Conservation (phyloP, 371 early-diverging fungal genomes). For the Vairimorpha apis region DNA sequence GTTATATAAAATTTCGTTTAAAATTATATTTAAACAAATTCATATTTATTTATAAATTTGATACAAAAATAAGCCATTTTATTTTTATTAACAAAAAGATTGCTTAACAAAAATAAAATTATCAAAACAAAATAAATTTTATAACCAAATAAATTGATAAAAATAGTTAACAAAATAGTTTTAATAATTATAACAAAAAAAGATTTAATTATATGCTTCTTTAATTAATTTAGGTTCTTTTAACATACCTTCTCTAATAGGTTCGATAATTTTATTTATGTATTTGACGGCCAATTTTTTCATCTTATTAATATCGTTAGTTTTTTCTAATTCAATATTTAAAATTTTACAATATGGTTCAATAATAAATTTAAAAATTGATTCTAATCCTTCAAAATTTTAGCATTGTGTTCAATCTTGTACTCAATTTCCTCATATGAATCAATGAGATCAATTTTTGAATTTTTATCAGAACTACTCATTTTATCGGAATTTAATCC, state of each 20-base stretch:
- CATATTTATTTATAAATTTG: too few relatives aligned
- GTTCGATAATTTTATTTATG: conserved; percentile 77
- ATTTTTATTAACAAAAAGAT: too few relatives aligned
- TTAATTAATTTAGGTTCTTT: not conserved
- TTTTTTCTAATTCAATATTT: conserved; percentile 64
- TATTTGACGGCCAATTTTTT: conserved; percentile 77
- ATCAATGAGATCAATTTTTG: conserved; percentile 94
- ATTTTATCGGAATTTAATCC: conserved; percentile 92
- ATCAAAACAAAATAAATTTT: too few relatives aligned
- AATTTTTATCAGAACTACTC: conserved; percentile 88
- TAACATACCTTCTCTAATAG: conserved; percentile 73
- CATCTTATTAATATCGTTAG: conserved; percentile 89
- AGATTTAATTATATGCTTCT: not conserved
- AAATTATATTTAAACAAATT: too few relatives aligned
- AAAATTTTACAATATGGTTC: conserved; percentile 68
- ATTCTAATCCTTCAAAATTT: conserved; percentile 86
- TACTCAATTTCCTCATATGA: conserved; percentile 72
- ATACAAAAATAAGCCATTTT: too few relatives aligned
- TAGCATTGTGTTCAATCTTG: conserved; percentile 91
- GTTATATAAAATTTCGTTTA: too few relatives aligned
- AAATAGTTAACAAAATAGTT: too few relatives aligned
- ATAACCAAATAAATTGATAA: too few relatives aligned
- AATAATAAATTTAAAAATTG: conserved; percentile 77
- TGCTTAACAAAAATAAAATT: too few relatives aligned
- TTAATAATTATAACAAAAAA: too few relatives aligned